Base-by-base conservation (phyloP, 2,329 filamentous ascomycete species). In the Ophiostoma sp. region DNA sequence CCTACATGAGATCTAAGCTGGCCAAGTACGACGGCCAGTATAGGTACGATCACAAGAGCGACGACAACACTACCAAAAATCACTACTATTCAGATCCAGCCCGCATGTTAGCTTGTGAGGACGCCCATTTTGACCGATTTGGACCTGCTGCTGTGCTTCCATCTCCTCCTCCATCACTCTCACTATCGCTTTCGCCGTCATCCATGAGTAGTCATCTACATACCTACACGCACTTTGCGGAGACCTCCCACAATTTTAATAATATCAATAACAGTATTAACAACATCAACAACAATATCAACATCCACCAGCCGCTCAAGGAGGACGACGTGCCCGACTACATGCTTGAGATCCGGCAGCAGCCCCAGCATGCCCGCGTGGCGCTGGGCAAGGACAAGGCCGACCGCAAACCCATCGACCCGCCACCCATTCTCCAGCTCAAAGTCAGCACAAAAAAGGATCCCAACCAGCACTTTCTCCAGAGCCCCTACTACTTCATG, bases 341-440 rank as follows among this genome's bases (percentile, higher is more conserved):
- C 64, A 73, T 74, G 69, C 72, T 78, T 40, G 70, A 72, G 63
- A 74, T 92, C 72, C 83, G 86, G 73, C 89, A 92, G 78, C 83
- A 89, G 75, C 89, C 89, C 66, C 81, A 83, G 72, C 83, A 86
- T 77, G 89, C 87, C 65, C 84, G 89, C 71, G 86, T 91, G 67
- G 85, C 88, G 60, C 83, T 88, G 72, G 87, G 87, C 72, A 92
- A 92, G 77, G 90, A 92, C 75, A 92, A 92, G 81, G 67, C 73
- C 91, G 90, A 91, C 75, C 88, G 92, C 73, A 96, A 96, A 77
- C 91, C 92, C 7, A 87, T 97, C 74, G 92, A 97, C 76, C 92
- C 93, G 66, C 92, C 92, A 12, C 92, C 92, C 58, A 91, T 96
- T 73, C 81, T 96, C 63, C 88, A 94, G 78, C 83, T 96, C 64